phyloP scores from a whole-genome alignment of 768 basidiomycete species.

The Leccinellum rugosiceps region DNA sequence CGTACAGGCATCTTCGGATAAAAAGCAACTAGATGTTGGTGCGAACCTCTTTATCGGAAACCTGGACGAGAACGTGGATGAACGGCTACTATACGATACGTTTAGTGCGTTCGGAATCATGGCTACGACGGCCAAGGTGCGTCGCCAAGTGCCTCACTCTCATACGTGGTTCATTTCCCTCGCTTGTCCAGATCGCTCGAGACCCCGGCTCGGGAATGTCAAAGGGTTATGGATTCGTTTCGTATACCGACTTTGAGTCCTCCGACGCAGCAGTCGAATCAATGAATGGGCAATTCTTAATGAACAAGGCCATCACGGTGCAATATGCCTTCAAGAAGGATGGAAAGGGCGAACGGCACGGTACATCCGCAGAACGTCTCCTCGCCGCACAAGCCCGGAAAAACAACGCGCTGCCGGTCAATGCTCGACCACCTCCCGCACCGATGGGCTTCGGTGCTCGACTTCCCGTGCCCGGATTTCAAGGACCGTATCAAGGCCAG shows the following conservation, averaged over 20 bases:
- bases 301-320: constrained; percentile 97
- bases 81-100: constrained; percentile 88
- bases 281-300: constrained; percentile 96
- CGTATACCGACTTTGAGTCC: constrained; percentile 70
- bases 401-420: constrained; percentile 85
- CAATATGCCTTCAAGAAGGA: constrained; percentile 99
- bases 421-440: constrained; percentile 70
- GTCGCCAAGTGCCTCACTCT: constrained; percentile 3
- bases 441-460: constrained; percentile 54
- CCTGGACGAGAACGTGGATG: constrained; percentile 93
- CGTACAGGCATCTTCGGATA: constrained; percentile 63
- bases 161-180: background rate
- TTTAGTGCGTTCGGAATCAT: constrained; percentile 94
- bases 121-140: constrained; percentile 84
- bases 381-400: constrained; percentile 94
- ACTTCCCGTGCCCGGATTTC: constrained; percentile 34
- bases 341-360: constrained; percentile 96
- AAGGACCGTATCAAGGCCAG: constrained; percentile 85
- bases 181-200: constrained; percentile 86
- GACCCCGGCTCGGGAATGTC: constrained; percentile 37
- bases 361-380: constrained; percentile 93
- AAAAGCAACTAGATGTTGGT: constrained; percentile 96
- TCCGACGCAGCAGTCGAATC: constrained; percentile 95
- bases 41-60: constrained; percentile 77
- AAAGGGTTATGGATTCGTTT: constrained; percentile 77